These are phyloP conservation scores for Apiospora rasikravindrae DNA, from an alignment of 2,329 filamentous ascomycete species.

Conservation along the genomic window DNA sequence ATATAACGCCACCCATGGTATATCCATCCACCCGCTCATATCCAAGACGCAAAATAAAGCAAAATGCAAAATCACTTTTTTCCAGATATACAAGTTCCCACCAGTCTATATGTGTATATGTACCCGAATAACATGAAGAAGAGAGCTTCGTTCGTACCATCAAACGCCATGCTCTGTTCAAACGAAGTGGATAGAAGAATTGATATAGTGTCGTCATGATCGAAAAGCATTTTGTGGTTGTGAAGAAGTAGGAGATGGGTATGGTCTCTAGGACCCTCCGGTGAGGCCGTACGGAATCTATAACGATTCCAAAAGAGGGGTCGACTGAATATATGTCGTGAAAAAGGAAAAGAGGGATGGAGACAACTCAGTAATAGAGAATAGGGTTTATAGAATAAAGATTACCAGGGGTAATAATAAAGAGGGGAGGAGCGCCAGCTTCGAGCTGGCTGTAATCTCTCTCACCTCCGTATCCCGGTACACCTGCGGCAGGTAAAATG, in stretches of 20 bases:
- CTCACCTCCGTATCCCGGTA: background rate
- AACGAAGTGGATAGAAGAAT: background rate
- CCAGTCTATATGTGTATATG: slow-evolving; percentile 8
- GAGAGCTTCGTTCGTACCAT: slow-evolving; percentile 5
- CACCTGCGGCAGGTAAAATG: background rate
- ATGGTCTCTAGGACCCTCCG: background rate
- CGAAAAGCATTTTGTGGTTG: background rate
- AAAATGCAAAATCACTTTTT: background rate
- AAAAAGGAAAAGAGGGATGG: background rate
- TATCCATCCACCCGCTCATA: slow-evolving; percentile 20
- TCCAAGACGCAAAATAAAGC: background rate
- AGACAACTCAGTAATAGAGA: slow-evolving; percentile 11
- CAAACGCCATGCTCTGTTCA: slow-evolving; percentile 13
- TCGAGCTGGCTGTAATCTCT: background rate
- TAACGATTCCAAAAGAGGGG: background rate
- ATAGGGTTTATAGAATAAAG: slow-evolving; percentile 19
- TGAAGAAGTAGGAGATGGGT: background rate
- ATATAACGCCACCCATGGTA: slow-evolving; percentile 23
- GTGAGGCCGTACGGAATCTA: background rate
- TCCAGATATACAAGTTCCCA: slow-evolving; percentile 6
- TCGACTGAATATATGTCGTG: slow-evolving; percentile 6
- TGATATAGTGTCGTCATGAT: background rate
- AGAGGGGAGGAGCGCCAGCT: background rate
- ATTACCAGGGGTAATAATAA: slow-evolving; percentile 7
- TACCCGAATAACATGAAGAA: slow-evolving; percentile 1